phyloP scores from a whole-genome alignment of 2,329 filamentous ascomycete genomes.

The Setomelanomma holmii region DNA sequence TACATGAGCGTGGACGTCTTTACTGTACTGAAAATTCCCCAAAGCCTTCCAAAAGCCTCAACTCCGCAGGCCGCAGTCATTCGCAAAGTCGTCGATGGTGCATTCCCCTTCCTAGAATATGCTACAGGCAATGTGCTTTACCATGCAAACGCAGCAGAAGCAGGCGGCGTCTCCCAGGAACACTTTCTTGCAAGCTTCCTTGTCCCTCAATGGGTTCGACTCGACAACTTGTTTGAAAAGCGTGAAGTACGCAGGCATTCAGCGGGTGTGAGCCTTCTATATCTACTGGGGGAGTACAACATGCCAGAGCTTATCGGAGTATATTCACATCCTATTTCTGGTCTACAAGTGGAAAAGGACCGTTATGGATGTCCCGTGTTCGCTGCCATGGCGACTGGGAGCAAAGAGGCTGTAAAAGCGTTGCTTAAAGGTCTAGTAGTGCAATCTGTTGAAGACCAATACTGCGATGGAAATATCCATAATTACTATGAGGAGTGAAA shows the following conservation, averaged over 20 bases:
- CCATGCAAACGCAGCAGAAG: conserved; percentile 51
- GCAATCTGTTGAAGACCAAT: background rate
- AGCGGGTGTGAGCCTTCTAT: conserved; percentile 19
- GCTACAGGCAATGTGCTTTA: conserved; percentile 51
- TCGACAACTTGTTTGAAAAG: conserved; percentile 43
- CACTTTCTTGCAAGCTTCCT: conserved; percentile 28
- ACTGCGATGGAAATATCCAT: background rate
- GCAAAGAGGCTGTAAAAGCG: conserved; percentile 28
- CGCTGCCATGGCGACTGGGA: conserved; percentile 43
- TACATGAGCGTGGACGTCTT: conserved; percentile 45
- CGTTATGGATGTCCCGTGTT: conserved; percentile 46
- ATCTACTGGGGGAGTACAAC: conserved; percentile 23
- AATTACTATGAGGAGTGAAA: background rate
- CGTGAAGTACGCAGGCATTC: conserved; percentile 17
- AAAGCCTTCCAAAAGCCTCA: conserved; percentile 12
- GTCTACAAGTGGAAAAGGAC: conserved; percentile 29
- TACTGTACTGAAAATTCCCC: background rate
- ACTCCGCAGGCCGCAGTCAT: conserved; percentile 10
- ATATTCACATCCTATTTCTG: conserved; percentile 21
- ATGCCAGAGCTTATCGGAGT: conserved; percentile 38
- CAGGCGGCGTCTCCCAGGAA: conserved; percentile 20
- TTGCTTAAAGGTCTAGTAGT: conserved; percentile 1
- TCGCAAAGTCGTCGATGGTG: conserved; percentile 11
- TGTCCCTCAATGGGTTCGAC: conserved; percentile 31
- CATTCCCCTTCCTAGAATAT: conserved; percentile 58